Percentiles rank a stretch among this genome's conserved stretches.
phyloP scores from a whole-genome alignment of 208 protist species.

The Leishmania major region DNA sequence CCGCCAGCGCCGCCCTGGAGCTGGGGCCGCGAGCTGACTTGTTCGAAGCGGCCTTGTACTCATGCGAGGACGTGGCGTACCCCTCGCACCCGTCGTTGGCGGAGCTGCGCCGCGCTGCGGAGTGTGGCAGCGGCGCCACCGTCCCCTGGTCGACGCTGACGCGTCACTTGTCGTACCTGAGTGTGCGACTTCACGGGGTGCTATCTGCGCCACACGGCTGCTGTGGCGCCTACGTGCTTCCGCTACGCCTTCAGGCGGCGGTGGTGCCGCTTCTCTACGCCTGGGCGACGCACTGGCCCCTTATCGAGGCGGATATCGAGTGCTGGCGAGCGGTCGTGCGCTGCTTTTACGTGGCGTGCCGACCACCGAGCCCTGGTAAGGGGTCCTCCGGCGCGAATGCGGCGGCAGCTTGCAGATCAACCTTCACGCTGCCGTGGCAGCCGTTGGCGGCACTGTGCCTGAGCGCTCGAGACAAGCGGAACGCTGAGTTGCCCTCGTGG shows the following conservation, averaged over 20 bases:
- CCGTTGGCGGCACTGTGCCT: constrained; percentile 55
- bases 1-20: background rate
- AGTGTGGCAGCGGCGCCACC: background rate
- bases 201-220: constrained; percentile 9
- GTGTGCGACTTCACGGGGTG: constrained; percentile 14
- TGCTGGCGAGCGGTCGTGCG: constrained; percentile 48
- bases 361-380: background rate
- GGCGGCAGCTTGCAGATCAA: background rate
- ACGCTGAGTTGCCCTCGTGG: constrained; percentile 15
- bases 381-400: background rate
- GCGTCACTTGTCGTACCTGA: constrained; percentile 19
- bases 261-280: constrained; percentile 66
- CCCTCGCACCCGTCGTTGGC: background rate
- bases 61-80: constrained; percentile 12
- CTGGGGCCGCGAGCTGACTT: background rate
- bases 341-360: constrained; percentile 32
- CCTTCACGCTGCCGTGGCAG: constrained; percentile 64
- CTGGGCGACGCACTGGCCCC: constrained; percentile 64
- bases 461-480: constrained; percentile 15
- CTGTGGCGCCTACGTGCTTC: constrained; percentile 30
- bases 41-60: constrained; percentile 4
- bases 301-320: constrained; percentile 33
- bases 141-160: constrained; percentile 25
- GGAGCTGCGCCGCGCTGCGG: constrained; percentile 1
- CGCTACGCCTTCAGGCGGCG: constrained; percentile 41